phyloP scores from a whole-genome alignment of 257 asterid species.

The Jacaranda copaia region DNA sequence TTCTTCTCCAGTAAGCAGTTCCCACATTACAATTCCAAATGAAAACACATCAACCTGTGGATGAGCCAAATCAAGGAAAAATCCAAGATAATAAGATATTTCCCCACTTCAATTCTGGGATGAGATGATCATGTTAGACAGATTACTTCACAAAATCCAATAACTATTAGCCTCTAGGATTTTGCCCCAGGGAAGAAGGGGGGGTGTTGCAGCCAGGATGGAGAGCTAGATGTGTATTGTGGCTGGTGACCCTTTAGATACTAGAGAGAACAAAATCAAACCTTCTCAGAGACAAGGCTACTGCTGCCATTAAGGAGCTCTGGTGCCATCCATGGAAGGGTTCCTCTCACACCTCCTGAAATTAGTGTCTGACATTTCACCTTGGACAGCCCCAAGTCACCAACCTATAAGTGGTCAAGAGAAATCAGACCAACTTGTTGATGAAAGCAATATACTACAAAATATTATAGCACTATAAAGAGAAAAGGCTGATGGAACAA shows the following conservation, averaged over 20 bases:
- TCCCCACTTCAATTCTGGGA: background rate
- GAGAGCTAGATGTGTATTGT: too few species aligned
- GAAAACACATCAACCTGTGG: slow-evolving; percentile 93
- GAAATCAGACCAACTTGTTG: background rate
- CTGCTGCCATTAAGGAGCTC: slow-evolving; percentile 99
- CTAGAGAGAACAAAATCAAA: slow-evolving; percentile 31
- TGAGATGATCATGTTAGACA: background rate
- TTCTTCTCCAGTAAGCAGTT: slow-evolving; percentile 95
- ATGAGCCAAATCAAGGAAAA: slow-evolving; percentile 7
- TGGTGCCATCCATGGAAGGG: slow-evolving; percentile 99
- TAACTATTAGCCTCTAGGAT: background rate
- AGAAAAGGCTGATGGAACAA: background rate
- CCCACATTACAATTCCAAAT: slow-evolving; percentile 98
- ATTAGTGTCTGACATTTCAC: slow-evolving; percentile 94
- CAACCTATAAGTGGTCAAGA: slow-evolving; percentile 63
- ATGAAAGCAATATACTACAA: slow-evolving; percentile 16
- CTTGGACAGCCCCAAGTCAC: slow-evolving; percentile 97
- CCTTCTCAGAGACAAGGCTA: slow-evolving; percentile 98
- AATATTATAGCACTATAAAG: background rate
- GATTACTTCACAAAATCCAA: background rate
- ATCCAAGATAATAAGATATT: background rate
- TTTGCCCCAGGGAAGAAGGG: background rate
- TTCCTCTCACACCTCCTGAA: slow-evolving; percentile 98
- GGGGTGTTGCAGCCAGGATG: too few species aligned
- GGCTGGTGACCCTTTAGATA: background rate